Evolutionary conservation across 208 protist genomes (phyloP), one percentile per base, ranked within the genome.

Genomic region (Acanthamoeba triangularis): DNA sequence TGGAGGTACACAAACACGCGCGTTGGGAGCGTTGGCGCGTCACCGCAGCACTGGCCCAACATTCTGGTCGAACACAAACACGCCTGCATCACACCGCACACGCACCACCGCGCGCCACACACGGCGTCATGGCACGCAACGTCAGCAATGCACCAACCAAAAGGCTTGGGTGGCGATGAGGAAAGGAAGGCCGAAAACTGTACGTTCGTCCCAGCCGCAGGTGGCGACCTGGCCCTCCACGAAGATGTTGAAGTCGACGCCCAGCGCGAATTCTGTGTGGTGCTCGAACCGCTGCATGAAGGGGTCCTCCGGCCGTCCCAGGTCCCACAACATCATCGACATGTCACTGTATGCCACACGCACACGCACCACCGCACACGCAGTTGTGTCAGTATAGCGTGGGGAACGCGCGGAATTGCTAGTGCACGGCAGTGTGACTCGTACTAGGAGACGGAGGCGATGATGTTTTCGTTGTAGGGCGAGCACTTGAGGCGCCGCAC

Each of bases 251-350:
- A 93, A 98, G 94, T 98, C 97, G 10, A 98, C 65, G 72, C 97
- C 97, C 28, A 98, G 63, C n/a, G 95, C 96, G 93, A 97, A 97
- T 41, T 98, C 97, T 13, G 96, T 97, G 95, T 98, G 97, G 35
- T 97, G 97, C 41, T 96, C 96, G 41, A 85, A 94, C 72, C 91
- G 96, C 37, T 72, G 18, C n/a, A 97, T 28, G n/a, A 97, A 72
- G 84, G 96, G 96, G 44, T 97, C 95, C 14, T 96, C 94, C 41
- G 56, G 93, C 47, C 61, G 49, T 52, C 63, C 90, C 44, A 90
- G 69, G 95, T 97, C 96, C 96, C 96, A 97, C 35, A 97, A 33
- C 47, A 96, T 95, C 49, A 96, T 87, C 54, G 67, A 76, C 96
- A 97, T 97, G 94, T 97, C 96, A 90, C 96, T 97, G 52, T 94